A percentile compares a stretch with the other conserved stretches of the same genome.
Evolutionary conservation across 306 rosid species (phyloP).

Genomic region (Delonix regia): DNA sequence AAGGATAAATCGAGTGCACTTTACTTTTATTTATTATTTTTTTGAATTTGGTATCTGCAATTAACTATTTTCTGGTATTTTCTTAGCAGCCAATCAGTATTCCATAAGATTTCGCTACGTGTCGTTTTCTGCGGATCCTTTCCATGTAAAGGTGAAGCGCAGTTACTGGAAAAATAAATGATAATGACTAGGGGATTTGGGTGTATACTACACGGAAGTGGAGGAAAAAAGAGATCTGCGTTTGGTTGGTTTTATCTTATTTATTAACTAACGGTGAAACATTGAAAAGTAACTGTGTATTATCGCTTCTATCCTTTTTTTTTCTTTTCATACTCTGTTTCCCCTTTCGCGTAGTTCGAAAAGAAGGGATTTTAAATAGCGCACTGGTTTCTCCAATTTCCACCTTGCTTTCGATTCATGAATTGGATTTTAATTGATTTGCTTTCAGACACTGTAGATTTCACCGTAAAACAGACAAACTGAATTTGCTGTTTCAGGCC

Average conservation of each 20-base stretch:
- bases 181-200: background rate
- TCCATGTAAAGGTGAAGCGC: background rate
- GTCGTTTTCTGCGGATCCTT: constrained; percentile 10
- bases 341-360: background rate
- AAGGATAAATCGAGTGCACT: background rate
- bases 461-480: background rate
- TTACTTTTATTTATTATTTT: background rate
- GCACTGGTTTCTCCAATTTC: background rate
- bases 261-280: background rate
- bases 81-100: background rate
- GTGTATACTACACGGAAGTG: background rate
- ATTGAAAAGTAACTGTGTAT: background rate
- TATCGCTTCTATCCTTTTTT: background rate
- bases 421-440: background rate
- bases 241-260: constrained; percentile 11
- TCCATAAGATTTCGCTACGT: background rate
- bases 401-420: background rate
- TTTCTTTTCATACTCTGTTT: no score
- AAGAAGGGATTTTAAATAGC: background rate
- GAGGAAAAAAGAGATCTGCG: background rate
- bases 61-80: background rate
- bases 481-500: background rate
- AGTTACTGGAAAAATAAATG: background rate
- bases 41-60: no score
- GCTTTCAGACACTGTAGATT: background rate